Conservation (phyloP, 83 land plant species). For the Thuja plicata region DNA sequence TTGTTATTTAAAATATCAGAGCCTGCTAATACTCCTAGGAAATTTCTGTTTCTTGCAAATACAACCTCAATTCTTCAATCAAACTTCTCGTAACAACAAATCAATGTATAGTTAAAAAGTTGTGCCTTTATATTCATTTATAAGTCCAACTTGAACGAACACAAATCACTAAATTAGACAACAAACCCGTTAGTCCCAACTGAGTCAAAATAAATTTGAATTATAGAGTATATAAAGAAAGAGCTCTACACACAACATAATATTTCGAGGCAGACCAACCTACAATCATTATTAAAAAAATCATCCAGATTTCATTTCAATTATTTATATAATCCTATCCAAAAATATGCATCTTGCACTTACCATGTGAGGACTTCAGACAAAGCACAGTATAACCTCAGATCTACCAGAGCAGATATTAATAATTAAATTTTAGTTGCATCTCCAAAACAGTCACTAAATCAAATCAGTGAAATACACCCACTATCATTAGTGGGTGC, state of each 20-base stretch:
- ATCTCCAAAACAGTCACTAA: background rate
- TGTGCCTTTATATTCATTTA: no score
- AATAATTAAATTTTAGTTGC: background rate
- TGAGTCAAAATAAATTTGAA: no score
- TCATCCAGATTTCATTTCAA: background rate
- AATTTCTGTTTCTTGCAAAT: no score
- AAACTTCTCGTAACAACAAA: background rate
- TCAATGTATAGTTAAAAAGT: background rate
- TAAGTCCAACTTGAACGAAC: background rate
- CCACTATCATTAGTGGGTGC: background rate
- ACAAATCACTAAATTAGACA: background rate
- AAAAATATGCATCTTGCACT: background rate
- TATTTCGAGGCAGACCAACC: background rate
- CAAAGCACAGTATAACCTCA: background rate
- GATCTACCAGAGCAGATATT: background rate
- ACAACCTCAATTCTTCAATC: no score
- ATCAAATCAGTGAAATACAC: background rate
- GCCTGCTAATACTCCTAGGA: no score
- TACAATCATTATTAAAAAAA: no score
- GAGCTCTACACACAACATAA: no score
- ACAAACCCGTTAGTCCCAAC: background rate
- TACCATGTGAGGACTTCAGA: background rate
- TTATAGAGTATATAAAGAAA: background rate
- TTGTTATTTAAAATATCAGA: no score
- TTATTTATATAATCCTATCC: background rate